phyloP scores from a whole-genome alignment of 768 basidiomycete species.

The Phylloporus scabripes region DNA sequence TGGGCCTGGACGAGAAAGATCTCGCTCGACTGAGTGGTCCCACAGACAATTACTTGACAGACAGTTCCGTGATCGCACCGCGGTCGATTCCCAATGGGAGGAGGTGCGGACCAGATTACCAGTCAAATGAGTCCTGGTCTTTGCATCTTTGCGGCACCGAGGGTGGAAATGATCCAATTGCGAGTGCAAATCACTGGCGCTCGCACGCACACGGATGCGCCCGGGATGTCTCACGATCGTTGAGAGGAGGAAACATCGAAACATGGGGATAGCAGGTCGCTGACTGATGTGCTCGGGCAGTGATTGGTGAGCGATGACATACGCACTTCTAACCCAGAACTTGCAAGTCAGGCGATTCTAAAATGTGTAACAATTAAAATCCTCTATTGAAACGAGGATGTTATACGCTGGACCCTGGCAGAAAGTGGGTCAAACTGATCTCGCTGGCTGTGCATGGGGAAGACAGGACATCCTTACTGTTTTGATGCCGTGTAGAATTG shows the following conservation, averaged over 20 bases:
- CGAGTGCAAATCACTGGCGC: background rate
- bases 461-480: background rate
- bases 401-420: background rate
- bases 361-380: background rate
- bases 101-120: background rate
- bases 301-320: background rate
- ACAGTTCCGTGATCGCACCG: background rate
- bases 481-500: background rate
- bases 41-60: background rate
- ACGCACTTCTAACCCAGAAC: background rate
- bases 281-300: background rate
- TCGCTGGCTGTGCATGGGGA: conserved; percentile 3
- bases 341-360: background rate
- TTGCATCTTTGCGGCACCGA: background rate
- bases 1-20: background rate
- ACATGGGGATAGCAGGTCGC: background rate
- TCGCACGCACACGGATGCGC: background rate
- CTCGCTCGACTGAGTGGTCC: background rate
- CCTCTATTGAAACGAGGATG: background rate
- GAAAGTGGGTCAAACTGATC: background rate
- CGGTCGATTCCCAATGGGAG: background rate
- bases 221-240: background rate
- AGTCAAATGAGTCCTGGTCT: background rate
- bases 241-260: background rate
- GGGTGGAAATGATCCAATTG: background rate